Evolutionary conservation across 75 land plant species (phyloP), one percentile per base, ranked within the genome.

Genomic region (Pseudotsuga menziesii): DNA sequence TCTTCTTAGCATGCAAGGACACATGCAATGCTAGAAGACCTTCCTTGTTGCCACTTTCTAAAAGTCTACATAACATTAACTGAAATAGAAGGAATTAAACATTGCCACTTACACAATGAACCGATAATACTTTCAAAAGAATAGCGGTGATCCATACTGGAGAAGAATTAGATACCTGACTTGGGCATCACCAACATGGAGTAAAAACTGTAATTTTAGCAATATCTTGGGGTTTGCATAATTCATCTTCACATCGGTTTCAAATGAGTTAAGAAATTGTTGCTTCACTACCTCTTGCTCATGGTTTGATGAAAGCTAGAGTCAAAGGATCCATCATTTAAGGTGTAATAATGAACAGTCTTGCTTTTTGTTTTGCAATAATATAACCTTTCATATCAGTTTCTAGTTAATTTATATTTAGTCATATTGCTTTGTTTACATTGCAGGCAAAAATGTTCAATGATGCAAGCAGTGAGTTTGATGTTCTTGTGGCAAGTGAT

Each of bases 401-500:
- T 35, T 11, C 72, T 19, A 8, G 52, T 8, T 41, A 19, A 39
- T 69, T 69, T 41, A 69, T 69, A 35, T 69, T 41, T 79, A 12
- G 25, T 7, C 32, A 29, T 75, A 58, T 57, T 62, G 27, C 23
- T 64, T 79, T 5, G 14, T 61, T 79, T 17, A 3, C 36, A 59
- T 57, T 85, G 85, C 92, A 94, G 96, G 98, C 98, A 64, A 84
- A 81, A 73, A 88, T 78, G 80, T 95, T 95, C 78, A 95, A 95
- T 79, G 93, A 95, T 82, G 90, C 79, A 76, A 83, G 70, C 80
- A 92, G 85, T 61, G 90, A 85, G 25, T 91, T 91, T 79, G 93
- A 92, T 85, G 89, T 95, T 62, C 87, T 95, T 57, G 96, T 95
- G 59, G 98, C 98, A 58, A 95, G 97, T 84, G 98, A 95, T 82